phyloP scores from a whole-genome alignment of 192 early-diverging fungal species.

The Linderina pennispora region DNA sequence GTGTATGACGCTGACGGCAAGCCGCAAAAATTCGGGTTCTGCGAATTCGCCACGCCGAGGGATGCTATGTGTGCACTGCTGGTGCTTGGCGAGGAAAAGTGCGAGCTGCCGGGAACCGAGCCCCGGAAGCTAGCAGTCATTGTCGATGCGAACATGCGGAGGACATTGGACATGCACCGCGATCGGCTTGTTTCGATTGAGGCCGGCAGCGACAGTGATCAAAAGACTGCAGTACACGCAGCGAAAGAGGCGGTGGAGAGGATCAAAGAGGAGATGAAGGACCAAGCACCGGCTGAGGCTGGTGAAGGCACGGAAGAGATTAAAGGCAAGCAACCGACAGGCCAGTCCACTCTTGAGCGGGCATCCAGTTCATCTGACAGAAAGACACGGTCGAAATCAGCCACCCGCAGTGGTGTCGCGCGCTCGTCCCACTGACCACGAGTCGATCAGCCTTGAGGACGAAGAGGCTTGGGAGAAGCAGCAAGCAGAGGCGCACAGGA shows the following conservation, averaged over 20 bases:
- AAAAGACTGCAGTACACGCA: slow-evolving; percentile 1
- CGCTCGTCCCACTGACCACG: no score
- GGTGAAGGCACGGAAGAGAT: no score
- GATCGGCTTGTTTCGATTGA: not conserved
- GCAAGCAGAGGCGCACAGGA: slow-evolving; percentile 1
- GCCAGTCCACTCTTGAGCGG: no score
- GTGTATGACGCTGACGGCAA: slow-evolving; percentile 13
- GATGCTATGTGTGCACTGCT: slow-evolving; percentile 13
- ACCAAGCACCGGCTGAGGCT: no score
- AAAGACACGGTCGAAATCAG: no score
- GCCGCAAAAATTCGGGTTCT: slow-evolving; percentile 40
- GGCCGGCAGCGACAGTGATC: not conserved
- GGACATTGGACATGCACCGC: not conserved
- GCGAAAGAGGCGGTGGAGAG: no score
- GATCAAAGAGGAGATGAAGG: no score
- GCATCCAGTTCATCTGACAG: no score
- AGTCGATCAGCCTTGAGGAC: slow-evolving; percentile 1
- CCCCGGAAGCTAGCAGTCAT: slow-evolving; percentile 8
- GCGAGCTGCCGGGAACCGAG: slow-evolving; percentile 1
- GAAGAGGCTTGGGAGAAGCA: slow-evolving; percentile 31
- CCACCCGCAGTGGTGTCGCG: no score
- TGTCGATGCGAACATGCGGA: slow-evolving; percentile 7
- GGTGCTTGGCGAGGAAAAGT: slow-evolving; percentile 8
- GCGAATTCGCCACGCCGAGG: slow-evolving; percentile 19
- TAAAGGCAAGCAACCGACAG: no score